Evolutionary conservation across 2,329 filamentous ascomycete genomes (phyloP).

Genomic region (Gnomoniopsis sp.): DNA sequence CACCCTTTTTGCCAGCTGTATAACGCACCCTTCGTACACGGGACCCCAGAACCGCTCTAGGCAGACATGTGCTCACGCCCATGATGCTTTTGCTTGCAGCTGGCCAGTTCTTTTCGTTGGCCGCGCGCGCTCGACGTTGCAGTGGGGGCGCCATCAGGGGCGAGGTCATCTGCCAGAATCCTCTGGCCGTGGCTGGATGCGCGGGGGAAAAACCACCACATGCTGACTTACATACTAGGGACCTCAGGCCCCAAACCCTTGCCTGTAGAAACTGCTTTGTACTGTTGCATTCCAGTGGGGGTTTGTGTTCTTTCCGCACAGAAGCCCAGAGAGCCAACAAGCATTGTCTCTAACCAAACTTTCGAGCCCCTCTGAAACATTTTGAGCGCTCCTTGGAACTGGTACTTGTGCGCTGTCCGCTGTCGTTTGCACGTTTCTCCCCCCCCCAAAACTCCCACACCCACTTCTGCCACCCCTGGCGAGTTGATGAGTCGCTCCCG

Average conservation of each 20-base stretch:
- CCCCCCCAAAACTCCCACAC: no score
- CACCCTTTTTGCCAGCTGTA: constrained; percentile 7
- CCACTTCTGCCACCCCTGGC: not conserved
- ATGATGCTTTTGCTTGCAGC: constrained; percentile 1
- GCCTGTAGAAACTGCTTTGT: not conserved
- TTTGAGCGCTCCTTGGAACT: not conserved
- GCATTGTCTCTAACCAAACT: not conserved
- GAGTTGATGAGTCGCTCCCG: not conserved
- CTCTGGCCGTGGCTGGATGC: constrained; percentile 14
- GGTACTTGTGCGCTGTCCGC: not conserved
- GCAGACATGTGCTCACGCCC: constrained; percentile 12
- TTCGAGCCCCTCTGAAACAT: not conserved
- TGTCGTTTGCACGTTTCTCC: not conserved
- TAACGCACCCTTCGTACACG: constrained; percentile 1
- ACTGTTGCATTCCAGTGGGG: not conserved
- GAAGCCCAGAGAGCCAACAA: not conserved
- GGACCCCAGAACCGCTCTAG: constrained; percentile 1
- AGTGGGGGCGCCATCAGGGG: constrained; percentile 8
- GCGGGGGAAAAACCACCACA: not conserved
- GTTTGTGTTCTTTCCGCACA: not conserved
- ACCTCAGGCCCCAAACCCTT: constrained; percentile 15
- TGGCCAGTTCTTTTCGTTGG: constrained; percentile 8
- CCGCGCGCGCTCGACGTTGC: constrained; percentile 7
- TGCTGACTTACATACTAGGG: no score
- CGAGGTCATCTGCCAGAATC: constrained; percentile 17